These are phyloP conservation scores for Suillus subaureus DNA, from an alignment of 768 basidiomycete species.

Conservation along the genomic window DNA sequence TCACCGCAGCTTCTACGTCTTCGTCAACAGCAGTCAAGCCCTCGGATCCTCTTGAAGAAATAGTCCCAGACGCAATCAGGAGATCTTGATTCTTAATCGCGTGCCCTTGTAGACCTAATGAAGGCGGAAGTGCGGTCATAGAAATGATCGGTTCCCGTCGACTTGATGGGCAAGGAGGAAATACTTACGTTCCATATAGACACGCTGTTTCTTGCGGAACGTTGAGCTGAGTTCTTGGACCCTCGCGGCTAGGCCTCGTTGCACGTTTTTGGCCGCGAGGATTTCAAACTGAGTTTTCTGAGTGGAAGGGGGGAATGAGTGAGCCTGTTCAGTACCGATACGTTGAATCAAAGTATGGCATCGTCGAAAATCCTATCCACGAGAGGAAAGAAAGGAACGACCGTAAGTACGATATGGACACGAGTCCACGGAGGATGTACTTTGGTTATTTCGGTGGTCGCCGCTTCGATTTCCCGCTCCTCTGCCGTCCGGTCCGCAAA, in stretches of 20 bases:
- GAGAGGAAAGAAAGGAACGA: conserved; percentile 14
- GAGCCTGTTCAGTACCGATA: conserved; percentile 60
- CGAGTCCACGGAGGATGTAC: conserved; percentile 43
- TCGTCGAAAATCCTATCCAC: conserved; percentile 39
- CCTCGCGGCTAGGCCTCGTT: conserved; percentile 93
- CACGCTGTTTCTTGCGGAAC: conserved; percentile 97
- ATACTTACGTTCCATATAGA: conserved; percentile 95
- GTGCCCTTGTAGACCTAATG: conserved; percentile 90
- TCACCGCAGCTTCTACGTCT: conserved; percentile 83
- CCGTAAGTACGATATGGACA: conserved; percentile 12
- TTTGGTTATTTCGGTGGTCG: conserved; percentile 86
- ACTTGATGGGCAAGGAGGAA: conserved; percentile 9
- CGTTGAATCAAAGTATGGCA: conserved; percentile 62
- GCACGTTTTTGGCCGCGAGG: conserved; percentile 88
- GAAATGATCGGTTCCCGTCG: conserved; percentile 18
- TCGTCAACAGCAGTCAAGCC: conserved; percentile 86
- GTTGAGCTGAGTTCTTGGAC: conserved; percentile 90
- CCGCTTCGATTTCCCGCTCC: conserved; percentile 88
- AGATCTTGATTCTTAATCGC: conserved; percentile 97
- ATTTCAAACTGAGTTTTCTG: conserved; percentile 51
- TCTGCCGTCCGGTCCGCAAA: conserved; percentile 94
- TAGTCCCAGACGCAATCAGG: conserved; percentile 84
- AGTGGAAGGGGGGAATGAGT: conserved; percentile 63
- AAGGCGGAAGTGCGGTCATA: conserved; percentile 13
- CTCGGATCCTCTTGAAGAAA: conserved; percentile 81